Evolutionary conservation across 2,329 filamentous ascomycete genomes (phyloP), one percentile per base, ranked within the genome.

Genomic region (Nemania abortiva): DNA sequence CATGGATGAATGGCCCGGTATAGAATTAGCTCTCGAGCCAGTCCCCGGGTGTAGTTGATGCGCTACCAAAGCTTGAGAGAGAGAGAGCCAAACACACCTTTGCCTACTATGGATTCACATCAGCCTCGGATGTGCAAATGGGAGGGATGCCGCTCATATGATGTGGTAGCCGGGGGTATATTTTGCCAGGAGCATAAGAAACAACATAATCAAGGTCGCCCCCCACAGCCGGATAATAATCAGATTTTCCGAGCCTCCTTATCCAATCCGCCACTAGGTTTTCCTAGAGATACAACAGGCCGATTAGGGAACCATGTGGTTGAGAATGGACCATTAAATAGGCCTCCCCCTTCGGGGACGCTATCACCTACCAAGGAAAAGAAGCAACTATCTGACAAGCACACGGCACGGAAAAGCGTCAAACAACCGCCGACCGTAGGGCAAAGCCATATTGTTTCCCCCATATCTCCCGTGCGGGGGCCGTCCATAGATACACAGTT

Each of bases 401-500:
- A 70, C 29, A 66, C 70, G 1, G 76, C 76, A 24, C 71, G 76
- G 37, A 78, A 78, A 57, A 75, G 66, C 39, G 49, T 57, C 7
- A 73, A 67, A 61, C 68, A 61, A n/a, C 50, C 61, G 18, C n/a
- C 65, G 20, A 65, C 27, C 20, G 50, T 49, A 22, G 57, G 58
- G n/a, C 53, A 55, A 52, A 6, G 57, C 13, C 60, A 56, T 31
- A 37, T 29, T 31, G 34, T 56, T 20, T 63, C 66, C 22, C 18
- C 55, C 31, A 63, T 45, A 11, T 60, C 72, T 47, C 63, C 61
- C n/a, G 66, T 56, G 60, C 68, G 61, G 42, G 69, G 15, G 13
- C 37, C 65, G 45, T 52, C 61, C 31, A 20, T 37, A 10, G 70
- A 75, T 29, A n/a, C 18, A 18, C 4, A 57, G 11, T 63, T 63